Conservation (phyloP, 2,329 filamentous ascomycete genomes). For the Didymella keratinophila region DNA sequence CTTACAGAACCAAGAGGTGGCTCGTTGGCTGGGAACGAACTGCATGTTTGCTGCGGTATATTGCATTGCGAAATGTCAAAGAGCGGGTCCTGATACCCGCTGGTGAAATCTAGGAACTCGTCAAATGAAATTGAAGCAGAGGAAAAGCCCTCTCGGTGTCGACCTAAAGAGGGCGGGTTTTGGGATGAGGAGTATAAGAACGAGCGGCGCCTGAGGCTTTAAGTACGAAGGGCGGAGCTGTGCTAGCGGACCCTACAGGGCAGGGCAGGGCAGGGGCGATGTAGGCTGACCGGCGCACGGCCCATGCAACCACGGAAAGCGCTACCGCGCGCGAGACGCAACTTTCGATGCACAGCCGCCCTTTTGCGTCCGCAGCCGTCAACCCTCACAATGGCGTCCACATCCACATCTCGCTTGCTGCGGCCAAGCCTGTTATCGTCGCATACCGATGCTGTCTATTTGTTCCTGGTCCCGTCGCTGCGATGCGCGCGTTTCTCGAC, state of each 20-base stretch:
- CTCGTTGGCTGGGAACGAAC: conserved; percentile 30
- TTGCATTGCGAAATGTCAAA: conserved; percentile 45
- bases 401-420: conserved; percentile 37
- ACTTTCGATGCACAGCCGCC: conserved; percentile 32
- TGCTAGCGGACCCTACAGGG: conserved; percentile 4
- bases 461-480: conserved; percentile 38
- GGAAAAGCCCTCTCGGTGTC: conserved; percentile 47
- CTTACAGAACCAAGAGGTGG: conserved; percentile 34
- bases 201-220: conserved; percentile 32
- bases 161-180: conserved; percentile 39
- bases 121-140: conserved; percentile 49
- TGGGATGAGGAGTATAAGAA: conserved; percentile 34
- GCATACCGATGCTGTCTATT: conserved; percentile 33
- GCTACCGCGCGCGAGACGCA: conserved; percentile 19
- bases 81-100: conserved; percentile 47
- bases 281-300: conserved; percentile 9
- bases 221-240: conserved; percentile 17
- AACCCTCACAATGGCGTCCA: conserved; percentile 43
- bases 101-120: conserved; percentile 47
- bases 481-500: conserved; percentile 57
- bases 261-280: conserved; percentile 4
- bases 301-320: conserved; percentile 8
- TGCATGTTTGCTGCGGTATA: conserved; percentile 33
- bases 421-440: conserved; percentile 33
- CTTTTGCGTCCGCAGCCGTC: conserved; percentile 24